Evolutionary conservation across 2,329 filamentous ascomycete genomes (phyloP).

Genomic region (Cucurbitaria berberidis): DNA sequence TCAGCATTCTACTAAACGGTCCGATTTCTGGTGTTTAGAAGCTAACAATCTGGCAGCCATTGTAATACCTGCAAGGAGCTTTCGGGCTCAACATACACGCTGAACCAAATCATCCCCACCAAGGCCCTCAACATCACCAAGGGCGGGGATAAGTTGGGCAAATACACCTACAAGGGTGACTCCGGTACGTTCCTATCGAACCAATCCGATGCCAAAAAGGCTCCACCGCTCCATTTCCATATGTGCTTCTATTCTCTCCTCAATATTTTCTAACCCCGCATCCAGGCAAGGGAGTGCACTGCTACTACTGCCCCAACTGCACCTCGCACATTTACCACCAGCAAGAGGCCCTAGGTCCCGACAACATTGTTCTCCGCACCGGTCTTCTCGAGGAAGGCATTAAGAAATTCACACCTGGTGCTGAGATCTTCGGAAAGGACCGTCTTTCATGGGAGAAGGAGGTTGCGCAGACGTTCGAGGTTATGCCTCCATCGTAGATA

Average conservation of each 20-base stretch:
- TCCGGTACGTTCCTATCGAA: slow-evolving; percentile 53
- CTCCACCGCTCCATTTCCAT: neutral
- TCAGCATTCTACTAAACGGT: neutral
- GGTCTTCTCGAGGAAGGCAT: slow-evolving; percentile 54
- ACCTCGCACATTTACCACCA: slow-evolving; percentile 63
- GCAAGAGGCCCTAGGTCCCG: slow-evolving; percentile 58
- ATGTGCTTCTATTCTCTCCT: too few relatives aligned
- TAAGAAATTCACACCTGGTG: slow-evolving; percentile 56
- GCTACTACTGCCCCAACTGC: slow-evolving; percentile 65
- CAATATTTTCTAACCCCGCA: neutral
- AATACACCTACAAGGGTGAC: slow-evolving; percentile 64
- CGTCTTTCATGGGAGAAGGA: slow-evolving; percentile 60
- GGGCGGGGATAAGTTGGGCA: slow-evolving; percentile 54
- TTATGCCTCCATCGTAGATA: slow-evolving; percentile 49
- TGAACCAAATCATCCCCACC: slow-evolving; percentile 62
- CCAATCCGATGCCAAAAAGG: too few relatives aligned
- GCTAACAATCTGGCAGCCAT: slow-evolving; percentile 50
- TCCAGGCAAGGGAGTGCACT: slow-evolving; percentile 60
- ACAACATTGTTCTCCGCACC: slow-evolving; percentile 61
- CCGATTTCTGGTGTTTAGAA: neutral
- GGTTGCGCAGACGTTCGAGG: slow-evolving; percentile 55
- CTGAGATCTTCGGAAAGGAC: slow-evolving; percentile 63
- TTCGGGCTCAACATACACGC: slow-evolving; percentile 58
- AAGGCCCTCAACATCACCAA: slow-evolving; percentile 59
- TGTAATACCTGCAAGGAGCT: slow-evolving; percentile 64